Conservation (phyloP, 257 asterid genomes). For the Rauvolfia tetraphylla region DNA sequence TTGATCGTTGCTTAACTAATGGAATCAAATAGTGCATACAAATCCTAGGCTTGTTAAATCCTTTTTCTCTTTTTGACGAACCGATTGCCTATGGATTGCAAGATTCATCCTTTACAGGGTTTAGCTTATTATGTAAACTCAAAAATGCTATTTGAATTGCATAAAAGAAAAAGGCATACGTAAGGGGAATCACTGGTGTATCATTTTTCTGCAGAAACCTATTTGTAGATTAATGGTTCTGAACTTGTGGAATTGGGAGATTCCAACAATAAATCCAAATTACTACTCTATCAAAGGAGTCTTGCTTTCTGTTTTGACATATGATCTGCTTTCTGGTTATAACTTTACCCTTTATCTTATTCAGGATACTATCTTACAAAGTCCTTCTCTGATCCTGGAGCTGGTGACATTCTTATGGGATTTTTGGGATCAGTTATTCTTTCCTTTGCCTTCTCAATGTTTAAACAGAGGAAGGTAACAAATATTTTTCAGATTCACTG, state of each 20-base stretch:
- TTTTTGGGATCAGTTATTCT: constrained; percentile 94
- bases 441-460: constrained; percentile 97
- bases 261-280: background rate
- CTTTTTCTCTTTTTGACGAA: background rate
- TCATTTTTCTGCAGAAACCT: background rate
- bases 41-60: background rate
- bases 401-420: constrained; percentile 92
- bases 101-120: background rate
- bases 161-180: background rate
- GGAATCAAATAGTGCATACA: background rate
- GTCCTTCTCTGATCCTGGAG: constrained; percentile 87
- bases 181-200: background rate
- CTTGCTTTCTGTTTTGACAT: background rate
- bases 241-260: background rate
- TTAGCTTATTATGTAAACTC: background rate
- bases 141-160: background rate
- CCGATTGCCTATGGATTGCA: background rate
- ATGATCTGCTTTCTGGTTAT: background rate
- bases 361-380: constrained; percentile 87
- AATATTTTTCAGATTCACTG: background rate
- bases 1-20: background rate
- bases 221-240: background rate
- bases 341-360: constrained; percentile 5
- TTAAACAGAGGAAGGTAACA: constrained; percentile 91
- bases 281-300: background rate